A percentile compares a stretch with the other conserved stretches of the same genome.
These are phyloP conservation scores for Trichoderma brevicompactum DNA, from an alignment of 2,329 filamentous ascomycete genomes.

Conservation along the genomic window DNA sequence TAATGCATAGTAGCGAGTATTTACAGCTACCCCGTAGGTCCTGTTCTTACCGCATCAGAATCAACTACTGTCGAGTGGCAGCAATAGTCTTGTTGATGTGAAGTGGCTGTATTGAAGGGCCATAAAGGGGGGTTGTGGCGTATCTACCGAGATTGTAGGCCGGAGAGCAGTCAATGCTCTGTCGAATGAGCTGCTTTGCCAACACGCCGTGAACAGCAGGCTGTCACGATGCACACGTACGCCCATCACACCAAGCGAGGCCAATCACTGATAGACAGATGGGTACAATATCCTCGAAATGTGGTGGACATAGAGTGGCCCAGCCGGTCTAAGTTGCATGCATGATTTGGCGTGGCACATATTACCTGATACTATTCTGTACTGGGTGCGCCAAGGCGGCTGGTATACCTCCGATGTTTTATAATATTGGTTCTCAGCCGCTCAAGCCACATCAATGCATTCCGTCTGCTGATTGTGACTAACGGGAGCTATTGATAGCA, in stretches of 20 bases:
- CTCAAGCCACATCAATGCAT: constrained; percentile 20
- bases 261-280: neutral
- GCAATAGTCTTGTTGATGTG: neutral
- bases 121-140: constrained; percentile 5
- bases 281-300: neutral
- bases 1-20: constrained; percentile 10
- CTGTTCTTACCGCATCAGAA: neutral
- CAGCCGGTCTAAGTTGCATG: neutral
- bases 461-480: constrained; percentile 11
- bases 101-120: neutral
- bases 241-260: neutral
- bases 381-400: neutral
- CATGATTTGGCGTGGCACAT: neutral
- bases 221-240: neutral
- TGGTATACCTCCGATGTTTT: neutral
- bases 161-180: neutral
- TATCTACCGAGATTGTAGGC: constrained; percentile 13
- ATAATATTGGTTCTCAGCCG: constrained; percentile 10
- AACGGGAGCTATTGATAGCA: neutral
- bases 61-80: neutral
- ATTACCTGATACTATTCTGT: neutral
- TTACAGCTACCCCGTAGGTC: neutral
- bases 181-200: neutral
- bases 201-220: neutral
- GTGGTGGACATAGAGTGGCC: neutral